Evolutionary conservation across 495 filamentous ascomycete genomes (phyloP), one percentile per base, ranked within the genome.

Genomic region (Penicillium steckii): DNA sequence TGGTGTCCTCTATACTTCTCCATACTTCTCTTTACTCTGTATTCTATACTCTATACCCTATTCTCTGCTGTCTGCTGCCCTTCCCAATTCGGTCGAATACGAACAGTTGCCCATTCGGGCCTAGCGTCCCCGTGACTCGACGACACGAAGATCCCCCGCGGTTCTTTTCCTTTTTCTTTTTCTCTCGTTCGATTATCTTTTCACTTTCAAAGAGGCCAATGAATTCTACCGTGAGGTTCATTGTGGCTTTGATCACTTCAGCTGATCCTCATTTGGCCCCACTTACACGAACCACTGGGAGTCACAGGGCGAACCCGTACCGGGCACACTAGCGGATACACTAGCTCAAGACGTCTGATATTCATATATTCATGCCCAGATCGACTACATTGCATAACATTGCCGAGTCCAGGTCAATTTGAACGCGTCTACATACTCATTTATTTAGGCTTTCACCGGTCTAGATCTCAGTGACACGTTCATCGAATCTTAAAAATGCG

Each of bases 21-120:
- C n/a, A 44, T 44, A 15, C 17, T 13, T 27, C n/a, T 17, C 18
- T 26, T 26, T 19, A 13, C 22, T 52, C 29, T 25, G 4, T 44
- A 19, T 19, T n/a, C 23, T n/a, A n/a, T n/a, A n/a, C n/a, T n/a
- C n/a, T n/a, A n/a, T n/a, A n/a, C n/a, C n/a, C n/a, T n/a, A n/a
- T n/a, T n/a, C n/a, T n/a, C n/a, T n/a, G n/a, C n/a, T n/a, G n/a
- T n/a, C n/a, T n/a, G n/a, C n/a, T n/a, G n/a, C n/a, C n/a, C n/a
- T 22, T 30, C 33, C 44, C 44, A 4, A 24, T 25, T 37, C 15
- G 44, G 47, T 45, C 15, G 50, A 55, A 61, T 64, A 57, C 61
- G 61, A 64, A 54, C 24, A 18, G 27, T 56, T 22, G 6, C 61
- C 54, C 7, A 19, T 40, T 48, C n/a, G 18, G 57, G 61, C 17